These are phyloP conservation scores for Ceratocystis cacaofunesta DNA, from an alignment of 2,329 filamentous ascomycete species.

Conservation along the genomic window DNA sequence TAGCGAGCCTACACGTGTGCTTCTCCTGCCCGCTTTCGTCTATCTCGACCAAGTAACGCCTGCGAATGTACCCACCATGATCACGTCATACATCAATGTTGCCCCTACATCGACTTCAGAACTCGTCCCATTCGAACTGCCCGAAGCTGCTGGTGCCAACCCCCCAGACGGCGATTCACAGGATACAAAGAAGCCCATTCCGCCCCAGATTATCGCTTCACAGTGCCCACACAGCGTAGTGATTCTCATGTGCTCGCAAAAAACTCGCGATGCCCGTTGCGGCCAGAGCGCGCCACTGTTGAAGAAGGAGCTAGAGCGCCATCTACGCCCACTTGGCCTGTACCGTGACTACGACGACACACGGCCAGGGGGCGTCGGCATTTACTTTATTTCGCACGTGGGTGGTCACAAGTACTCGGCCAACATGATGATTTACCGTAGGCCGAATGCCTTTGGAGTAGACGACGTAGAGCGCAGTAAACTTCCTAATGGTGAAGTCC, in stretches of 20 bases:
- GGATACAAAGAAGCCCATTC: background rate
- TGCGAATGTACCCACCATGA: slow-evolving; percentile 52
- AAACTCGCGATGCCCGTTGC: slow-evolving; percentile 86
- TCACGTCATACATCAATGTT: slow-evolving; percentile 53
- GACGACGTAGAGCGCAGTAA: slow-evolving; percentile 24
- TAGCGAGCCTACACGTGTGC: slow-evolving; percentile 57
- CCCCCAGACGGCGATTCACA: slow-evolving; percentile 23
- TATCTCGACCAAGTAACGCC: slow-evolving; percentile 75
- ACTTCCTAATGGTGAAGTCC: slow-evolving; percentile 22
- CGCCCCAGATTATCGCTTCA: slow-evolving; percentile 23
- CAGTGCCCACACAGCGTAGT: slow-evolving; percentile 71
- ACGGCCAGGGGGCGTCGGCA: slow-evolving; percentile 77
- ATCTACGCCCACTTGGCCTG: slow-evolving; percentile 69
- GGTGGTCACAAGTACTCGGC: slow-evolving; percentile 94
- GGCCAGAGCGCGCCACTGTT: slow-evolving; percentile 85
- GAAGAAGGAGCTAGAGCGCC: slow-evolving; percentile 75
- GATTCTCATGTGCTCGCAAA: slow-evolving; percentile 86
- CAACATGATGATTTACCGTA: slow-evolving; percentile 83
- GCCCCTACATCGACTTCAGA: slow-evolving; percentile 61
- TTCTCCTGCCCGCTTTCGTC: slow-evolving; percentile 74
- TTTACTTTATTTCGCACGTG: slow-evolving; percentile 94
- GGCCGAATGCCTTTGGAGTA: slow-evolving; percentile 41
- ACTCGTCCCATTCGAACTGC: slow-evolving; percentile 31
- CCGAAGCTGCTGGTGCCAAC: slow-evolving; percentile 23
- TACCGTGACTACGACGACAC: slow-evolving; percentile 80